Evolutionary conservation across 345 rosid species (phyloP).

Genomic region (Anacardium occidentale): DNA sequence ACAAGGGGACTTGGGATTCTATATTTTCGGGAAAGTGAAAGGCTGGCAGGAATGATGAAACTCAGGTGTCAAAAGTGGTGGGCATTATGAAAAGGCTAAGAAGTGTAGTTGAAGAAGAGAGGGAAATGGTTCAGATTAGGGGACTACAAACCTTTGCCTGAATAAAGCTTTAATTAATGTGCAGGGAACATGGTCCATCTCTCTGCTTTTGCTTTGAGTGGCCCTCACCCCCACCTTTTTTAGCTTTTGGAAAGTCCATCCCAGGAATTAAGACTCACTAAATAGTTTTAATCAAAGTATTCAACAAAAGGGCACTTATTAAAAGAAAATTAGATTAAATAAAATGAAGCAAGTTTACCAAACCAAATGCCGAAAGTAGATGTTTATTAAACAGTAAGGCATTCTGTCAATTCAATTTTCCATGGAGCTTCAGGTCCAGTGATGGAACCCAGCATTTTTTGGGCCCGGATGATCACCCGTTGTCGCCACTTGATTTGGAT

Average conservation of each 20-base stretch:
- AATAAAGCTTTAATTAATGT: slow-evolving; percentile 18
- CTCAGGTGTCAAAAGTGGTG: slow-evolving; percentile 41
- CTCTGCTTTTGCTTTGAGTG: slow-evolving; percentile 30
- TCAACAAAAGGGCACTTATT: background rate
- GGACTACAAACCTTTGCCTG: slow-evolving; percentile 20
- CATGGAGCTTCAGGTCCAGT: background rate
- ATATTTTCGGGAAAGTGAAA: slow-evolving; percentile 27
- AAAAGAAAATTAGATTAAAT: background rate
- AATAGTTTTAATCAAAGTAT: background rate
- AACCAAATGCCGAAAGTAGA: slow-evolving; percentile 9
- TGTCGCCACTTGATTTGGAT: background rate
- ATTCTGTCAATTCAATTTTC: background rate
- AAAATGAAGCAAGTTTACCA: background rate
- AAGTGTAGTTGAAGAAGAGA: slow-evolving; percentile 5
- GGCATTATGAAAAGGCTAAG: slow-evolving; percentile 36
- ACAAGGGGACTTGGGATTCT: slow-evolving; percentile 26
- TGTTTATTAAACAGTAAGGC: background rate
- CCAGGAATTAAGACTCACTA: slow-evolving; percentile 27
- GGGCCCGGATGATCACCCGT: slow-evolving; percentile 4
- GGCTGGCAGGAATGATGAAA: slow-evolving; percentile 34
- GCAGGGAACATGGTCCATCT: slow-evolving; percentile 33
- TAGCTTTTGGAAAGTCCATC: slow-evolving; percentile 25
- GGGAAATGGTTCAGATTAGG: slow-evolving; percentile 30
- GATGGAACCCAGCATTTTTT: background rate
- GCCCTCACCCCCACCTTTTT: slow-evolving; percentile 14